phyloP scores from a whole-genome alignment of 441 rosid genomes.

The Metrosideros polymorpha region DNA sequence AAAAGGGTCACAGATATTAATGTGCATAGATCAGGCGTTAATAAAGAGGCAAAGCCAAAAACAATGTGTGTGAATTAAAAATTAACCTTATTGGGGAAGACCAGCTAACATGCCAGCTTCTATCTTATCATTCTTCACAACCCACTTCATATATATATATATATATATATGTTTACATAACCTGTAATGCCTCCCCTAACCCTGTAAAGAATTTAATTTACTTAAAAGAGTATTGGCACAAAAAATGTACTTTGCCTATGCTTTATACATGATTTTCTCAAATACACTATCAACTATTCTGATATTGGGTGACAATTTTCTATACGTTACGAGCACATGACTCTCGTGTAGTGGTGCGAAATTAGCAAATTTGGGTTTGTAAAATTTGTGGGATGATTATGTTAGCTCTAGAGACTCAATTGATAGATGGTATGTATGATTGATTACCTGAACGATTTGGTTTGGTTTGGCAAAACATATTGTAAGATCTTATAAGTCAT shows the following conservation, averaged over 20 bases:
- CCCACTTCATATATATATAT: background rate
- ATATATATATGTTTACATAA: background rate
- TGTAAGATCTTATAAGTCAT: background rate
- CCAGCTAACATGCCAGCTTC: background rate
- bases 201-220: background rate
- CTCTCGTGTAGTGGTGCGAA: background rate
- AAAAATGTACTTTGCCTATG: background rate
- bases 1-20: background rate
- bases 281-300: background rate
- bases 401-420: background rate
- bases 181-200: background rate
- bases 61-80: background rate
- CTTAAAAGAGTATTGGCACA: background rate
- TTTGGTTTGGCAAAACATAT: background rate
- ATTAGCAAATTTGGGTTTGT: background rate
- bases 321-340: background rate
- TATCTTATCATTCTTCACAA: background rate
- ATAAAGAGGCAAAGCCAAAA: background rate
- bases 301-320: too few species aligned
- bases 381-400: accelerated
- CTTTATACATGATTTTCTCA: background rate
- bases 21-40: background rate
- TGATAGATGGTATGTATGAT: background rate
- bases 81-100: background rate
- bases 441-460: background rate